Base-by-base conservation (phyloP, 805 yeast genomes). In the Candida ipomoeae region DNA sequence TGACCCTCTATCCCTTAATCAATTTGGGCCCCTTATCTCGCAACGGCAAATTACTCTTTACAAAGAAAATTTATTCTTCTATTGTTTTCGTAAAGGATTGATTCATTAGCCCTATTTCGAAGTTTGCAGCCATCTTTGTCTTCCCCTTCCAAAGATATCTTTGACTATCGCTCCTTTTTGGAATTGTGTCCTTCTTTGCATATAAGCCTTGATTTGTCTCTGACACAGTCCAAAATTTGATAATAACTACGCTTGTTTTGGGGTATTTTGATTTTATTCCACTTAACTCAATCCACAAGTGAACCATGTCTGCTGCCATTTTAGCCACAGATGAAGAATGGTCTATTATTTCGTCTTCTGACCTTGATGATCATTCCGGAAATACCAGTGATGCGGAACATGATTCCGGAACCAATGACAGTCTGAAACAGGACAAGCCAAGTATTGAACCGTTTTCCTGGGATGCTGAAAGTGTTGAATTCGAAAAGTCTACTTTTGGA, bases 331-430 rank as follows among this genome's bases (percentile, higher is more conserved):
- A 73, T 43, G 78, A 73, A 60, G 78, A 73, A 42, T 73, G 78
- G 78, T 66, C 77, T 6, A 68, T 73, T 38, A 73, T 73, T 18
- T 70, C 75, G 7, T 72, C 77, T 36, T 71, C 77, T 1, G 78
- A 73, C 40, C 49, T 67, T 39, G 71, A 68, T 34, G 74, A 69
- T 13, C 65, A 61, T 35, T 56, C 67, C 34, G 48, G 49, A 38
- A 44, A 14, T 26, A 35, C 39, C 8, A 35, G 37, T 23, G 46
- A 44, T 29, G 33, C 15, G 20, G 23, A 23, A 5, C 29, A 44
- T 13, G 40, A 23, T 26, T 35, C 38, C 23, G 23, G 15, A 8
- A n/a, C 7, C 17, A n/a, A 13, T 20, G 29, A 8, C 15, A 20
- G 23, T 18, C 21, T n/a, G 11, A 29, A 18, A 31, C 15, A 6